Base-by-base conservation (phyloP, 805 yeast species). In the Scheffersomyces lignosus region DNA sequence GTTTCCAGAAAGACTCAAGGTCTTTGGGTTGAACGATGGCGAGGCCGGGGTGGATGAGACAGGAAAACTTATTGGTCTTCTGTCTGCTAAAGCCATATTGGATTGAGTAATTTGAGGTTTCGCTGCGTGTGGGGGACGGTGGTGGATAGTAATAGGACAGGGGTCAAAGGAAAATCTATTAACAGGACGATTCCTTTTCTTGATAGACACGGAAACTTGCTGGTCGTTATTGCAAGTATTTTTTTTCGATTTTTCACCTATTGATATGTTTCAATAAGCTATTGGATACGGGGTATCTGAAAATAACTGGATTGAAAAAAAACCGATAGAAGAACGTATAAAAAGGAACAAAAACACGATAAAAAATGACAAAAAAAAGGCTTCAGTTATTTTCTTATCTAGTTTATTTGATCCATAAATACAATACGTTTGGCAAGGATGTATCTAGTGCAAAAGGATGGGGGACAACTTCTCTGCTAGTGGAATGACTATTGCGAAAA, bases 41-140 rank as follows among this genome's bases (percentile, higher is more conserved):
- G 71, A 58, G 26, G 73, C 65, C 14, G 76, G 72, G 9, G 73
- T 58, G 14, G 77, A 70, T 30, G 74, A 58, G 16, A 70, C 71
- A 31, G 81, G 76, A 48, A 78, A 65, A 24, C 72, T 76, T 36
- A 77, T 69, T 18, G 83, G 83, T 70, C 83, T 77, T 67, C 81
- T 74, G 54, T 79, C 81, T 43, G 85, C 79, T 63, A 79, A 70
- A 39, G 85, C 85, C 85, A 79, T 79, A 31, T 28, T 56, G 30
- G 29, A 20, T 20, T 7, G 24, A 10, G 24, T 20, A 7, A 7
- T 7, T 20, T 7, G 24, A 7, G 24, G 10, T 20, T n/a, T n/a
- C n/a, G n/a, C n/a, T n/a, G n/a, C n/a, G n/a, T n/a, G n/a, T n/a
- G n/a, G n/a, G n/a, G n/a, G n/a, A n/a, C n/a, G n/a, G n/a, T n/a